Percentiles rank a stretch among this genome's conserved stretches.
These are phyloP conservation scores for Fusarium clavum DNA, from an alignment of 2,329 filamentous ascomycete species.

Conservation along the genomic window DNA sequence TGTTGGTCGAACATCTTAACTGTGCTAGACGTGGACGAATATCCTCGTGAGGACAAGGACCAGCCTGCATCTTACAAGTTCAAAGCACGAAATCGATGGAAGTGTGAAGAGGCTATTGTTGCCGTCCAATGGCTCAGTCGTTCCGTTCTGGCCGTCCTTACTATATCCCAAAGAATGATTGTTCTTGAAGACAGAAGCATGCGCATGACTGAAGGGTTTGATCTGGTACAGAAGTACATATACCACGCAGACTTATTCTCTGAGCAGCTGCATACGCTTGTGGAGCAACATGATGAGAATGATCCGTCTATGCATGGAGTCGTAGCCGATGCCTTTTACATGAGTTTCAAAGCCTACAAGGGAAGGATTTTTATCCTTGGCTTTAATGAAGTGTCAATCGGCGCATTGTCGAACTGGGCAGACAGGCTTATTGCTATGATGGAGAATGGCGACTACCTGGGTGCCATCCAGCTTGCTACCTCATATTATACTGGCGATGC, in stretches of 20 bases:
- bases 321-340: slow-evolving; percentile 96
- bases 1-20: slow-evolving; percentile 99
- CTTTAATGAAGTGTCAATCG: slow-evolving; percentile 93
- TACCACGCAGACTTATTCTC: slow-evolving; percentile 94
- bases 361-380: slow-evolving; percentile 91
- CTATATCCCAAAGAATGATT: slow-evolving; percentile 91
- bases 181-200: slow-evolving; percentile 91
- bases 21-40: slow-evolving; percentile 86
- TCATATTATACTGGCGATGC: slow-evolving; percentile 91
- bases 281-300: slow-evolving; percentile 89
- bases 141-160: slow-evolving; percentile 90
- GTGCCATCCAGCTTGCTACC: slow-evolving; percentile 88
- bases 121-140: slow-evolving; percentile 96
- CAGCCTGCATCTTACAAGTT: slow-evolving; percentile 85
- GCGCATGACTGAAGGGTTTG: slow-evolving; percentile 93
- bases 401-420: slow-evolving; percentile 95
- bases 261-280: slow-evolving; percentile 81
- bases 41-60: slow-evolving; percentile 74
- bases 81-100: slow-evolving; percentile 86
- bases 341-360: slow-evolving; percentile 97
- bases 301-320: slow-evolving; percentile 93
- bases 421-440: slow-evolving; percentile 93
- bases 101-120: slow-evolving; percentile 93
- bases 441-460: slow-evolving; percentile 96
- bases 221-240: slow-evolving; percentile 90